Evolutionary conservation across 2,329 filamentous ascomycete genomes (phyloP).

Genomic region (Trichoderma lentiforme): DNA sequence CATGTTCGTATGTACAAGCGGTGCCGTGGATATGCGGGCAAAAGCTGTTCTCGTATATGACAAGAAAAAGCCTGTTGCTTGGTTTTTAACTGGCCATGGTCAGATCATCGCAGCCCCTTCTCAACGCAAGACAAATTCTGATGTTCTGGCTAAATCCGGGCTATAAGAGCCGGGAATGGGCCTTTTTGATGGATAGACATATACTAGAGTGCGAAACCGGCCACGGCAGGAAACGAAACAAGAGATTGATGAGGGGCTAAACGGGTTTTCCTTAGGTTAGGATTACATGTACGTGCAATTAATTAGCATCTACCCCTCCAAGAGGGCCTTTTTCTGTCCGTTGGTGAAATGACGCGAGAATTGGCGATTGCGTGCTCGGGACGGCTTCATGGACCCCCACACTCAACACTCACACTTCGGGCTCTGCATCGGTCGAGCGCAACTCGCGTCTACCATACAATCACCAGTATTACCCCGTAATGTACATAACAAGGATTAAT

Average conservation of each 20-base stretch:
- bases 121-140: neutral
- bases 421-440: neutral
- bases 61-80: neutral
- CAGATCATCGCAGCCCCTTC: neutral
- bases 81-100: neutral
- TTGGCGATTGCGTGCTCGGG: constrained; percentile 15
- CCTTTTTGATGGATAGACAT: neutral
- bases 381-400: constrained; percentile 9
- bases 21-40: neutral
- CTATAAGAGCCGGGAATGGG: neutral
- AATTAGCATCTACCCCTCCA: neutral
- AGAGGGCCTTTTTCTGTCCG: neutral
- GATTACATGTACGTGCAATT: neutral
- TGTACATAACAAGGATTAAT: neutral
- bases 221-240: neutral
- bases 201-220: neutral
- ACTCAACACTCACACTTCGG: neutral
- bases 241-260: neutral
- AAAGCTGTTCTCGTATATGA: neutral
- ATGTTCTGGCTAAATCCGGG: neutral
- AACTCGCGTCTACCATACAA: neutral
- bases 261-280: neutral
- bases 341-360: constrained; percentile 14
- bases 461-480: neutral
- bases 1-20: neutral